Conservation (phyloP, 495 filamentous ascomycete species). For the Daldinia caldariorum region DNA sequence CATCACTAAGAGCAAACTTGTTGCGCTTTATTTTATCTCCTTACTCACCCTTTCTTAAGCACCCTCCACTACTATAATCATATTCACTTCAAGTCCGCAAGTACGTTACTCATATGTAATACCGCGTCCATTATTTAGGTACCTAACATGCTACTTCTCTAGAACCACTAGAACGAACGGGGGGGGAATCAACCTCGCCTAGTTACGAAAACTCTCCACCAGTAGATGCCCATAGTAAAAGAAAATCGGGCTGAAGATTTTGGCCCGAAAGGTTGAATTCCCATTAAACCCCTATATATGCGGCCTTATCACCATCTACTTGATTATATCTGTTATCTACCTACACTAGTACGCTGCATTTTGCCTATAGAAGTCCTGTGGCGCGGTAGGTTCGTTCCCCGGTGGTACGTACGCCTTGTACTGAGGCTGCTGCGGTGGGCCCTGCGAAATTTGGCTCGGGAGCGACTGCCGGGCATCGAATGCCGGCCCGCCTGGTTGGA, state of each 20-base stretch:
- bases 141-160: not conserved
- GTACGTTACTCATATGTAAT: not conserved
- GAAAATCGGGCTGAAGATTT: not conserved
- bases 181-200: slow-evolving; percentile 1
- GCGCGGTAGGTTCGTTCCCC: slow-evolving; percentile 47
- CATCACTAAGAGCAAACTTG: too few species aligned
- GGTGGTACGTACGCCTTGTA: slow-evolving; percentile 56
- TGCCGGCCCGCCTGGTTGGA: slow-evolving; percentile 51
- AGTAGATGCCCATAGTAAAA: not conserved
- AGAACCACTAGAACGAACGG: not conserved
- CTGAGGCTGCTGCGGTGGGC: slow-evolving; percentile 45
- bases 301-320: not conserved
- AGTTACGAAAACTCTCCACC: not conserved
- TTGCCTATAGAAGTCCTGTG: slow-evolving; percentile 54
- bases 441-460: slow-evolving; percentile 48
- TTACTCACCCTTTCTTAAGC: not conserved
- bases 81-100: not conserved
- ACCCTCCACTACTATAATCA: not conserved
- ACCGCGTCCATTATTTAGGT: slow-evolving; percentile 17
- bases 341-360: slow-evolving; percentile 41
- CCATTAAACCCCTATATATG: not conserved
- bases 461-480: slow-evolving; percentile 56
- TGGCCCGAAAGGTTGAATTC: not conserved
- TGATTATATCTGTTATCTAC: not conserved
- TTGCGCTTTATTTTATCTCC: not conserved